Percentiles rank a stretch among this genome's conserved stretches.
These are phyloP conservation scores for Microsporum ferrugineum DNA, from an alignment of 2,329 filamentous ascomycete genomes.

Conservation along the genomic window DNA sequence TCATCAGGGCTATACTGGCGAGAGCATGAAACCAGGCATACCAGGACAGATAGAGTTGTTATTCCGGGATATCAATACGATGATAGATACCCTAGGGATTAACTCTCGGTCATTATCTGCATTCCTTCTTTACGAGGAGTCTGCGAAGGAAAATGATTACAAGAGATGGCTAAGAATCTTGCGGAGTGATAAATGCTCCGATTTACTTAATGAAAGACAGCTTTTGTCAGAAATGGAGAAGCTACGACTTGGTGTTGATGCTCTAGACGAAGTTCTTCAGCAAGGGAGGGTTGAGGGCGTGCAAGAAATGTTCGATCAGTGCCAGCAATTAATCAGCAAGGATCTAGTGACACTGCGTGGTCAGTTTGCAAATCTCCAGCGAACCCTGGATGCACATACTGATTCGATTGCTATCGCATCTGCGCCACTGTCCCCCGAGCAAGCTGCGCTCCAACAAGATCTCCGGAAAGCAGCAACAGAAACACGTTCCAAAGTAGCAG, in stretches of 20 bases:
- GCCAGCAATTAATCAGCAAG: constrained; percentile 48
- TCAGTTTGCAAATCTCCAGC: constrained; percentile 67
- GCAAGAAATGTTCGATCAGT: constrained; percentile 55
- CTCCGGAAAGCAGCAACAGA: constrained; percentile 63
- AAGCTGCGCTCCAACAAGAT: constrained; percentile 71
- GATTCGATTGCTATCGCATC: constrained; percentile 59
- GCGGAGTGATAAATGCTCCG: constrained; percentile 43
- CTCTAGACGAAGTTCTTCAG: constrained; percentile 55
- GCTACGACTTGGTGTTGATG: constrained; percentile 52
- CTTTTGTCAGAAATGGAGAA: constrained; percentile 63
- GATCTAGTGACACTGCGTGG: constrained; percentile 61
- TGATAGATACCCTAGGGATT: constrained; percentile 85
- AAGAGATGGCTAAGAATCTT: constrained; percentile 37
- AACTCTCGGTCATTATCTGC: constrained; percentile 58
- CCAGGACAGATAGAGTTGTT: constrained; percentile 40
- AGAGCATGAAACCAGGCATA: constrained; percentile 37
- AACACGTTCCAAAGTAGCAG: constrained; percentile 61
- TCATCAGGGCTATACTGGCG: constrained; percentile 36
- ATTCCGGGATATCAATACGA: constrained; percentile 51
- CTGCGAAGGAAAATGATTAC: constrained; percentile 38
- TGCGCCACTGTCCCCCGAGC: constrained; percentile 72
- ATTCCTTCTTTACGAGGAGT: constrained; percentile 42
- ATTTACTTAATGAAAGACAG: constrained; percentile 63
- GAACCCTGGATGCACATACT: constrained; percentile 57
- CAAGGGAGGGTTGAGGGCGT: constrained; percentile 58